Conservation (phyloP, 208 protist genomes). For the Crithidia fasciculata region DNA sequence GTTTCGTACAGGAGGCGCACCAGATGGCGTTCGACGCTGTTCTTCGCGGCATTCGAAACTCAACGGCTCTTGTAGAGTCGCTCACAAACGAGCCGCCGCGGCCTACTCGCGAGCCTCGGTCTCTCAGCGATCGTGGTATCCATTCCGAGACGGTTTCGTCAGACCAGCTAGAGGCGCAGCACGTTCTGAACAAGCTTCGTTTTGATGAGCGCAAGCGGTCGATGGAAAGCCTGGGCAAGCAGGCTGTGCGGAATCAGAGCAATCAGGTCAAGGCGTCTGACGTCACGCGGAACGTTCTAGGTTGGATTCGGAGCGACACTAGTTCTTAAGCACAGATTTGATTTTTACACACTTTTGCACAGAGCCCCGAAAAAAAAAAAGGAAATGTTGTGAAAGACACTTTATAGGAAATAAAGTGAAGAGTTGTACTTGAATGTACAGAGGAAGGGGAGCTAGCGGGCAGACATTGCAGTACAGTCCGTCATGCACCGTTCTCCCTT, state of each 20-base stretch:
- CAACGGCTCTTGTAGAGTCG: slow-evolving; percentile 43
- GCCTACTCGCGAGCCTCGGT: slow-evolving; percentile 43
- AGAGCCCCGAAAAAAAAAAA: not conserved
- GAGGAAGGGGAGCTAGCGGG: not conserved
- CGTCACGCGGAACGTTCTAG: slow-evolving; percentile 84
- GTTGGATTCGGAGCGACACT: slow-evolving; percentile 80
- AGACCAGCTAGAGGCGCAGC: slow-evolving; percentile 80
- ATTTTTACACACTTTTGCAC: not conserved
- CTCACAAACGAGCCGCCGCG: slow-evolving; percentile 56
- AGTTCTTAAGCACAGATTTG: slow-evolving; percentile 3
- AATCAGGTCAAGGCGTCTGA: slow-evolving; percentile 73
- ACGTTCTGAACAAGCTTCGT: slow-evolving; percentile 76
- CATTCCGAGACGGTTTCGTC: slow-evolving; percentile 54
- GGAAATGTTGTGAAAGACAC: not conserved
- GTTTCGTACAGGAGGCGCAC: slow-evolving; percentile 69
- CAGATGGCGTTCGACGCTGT: slow-evolving; percentile 40
- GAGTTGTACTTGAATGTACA: not conserved
- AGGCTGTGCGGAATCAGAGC: slow-evolving; percentile 56
- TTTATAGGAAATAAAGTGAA: not conserved
- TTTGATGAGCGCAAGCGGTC: slow-evolving; percentile 76
- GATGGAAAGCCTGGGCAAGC: slow-evolving; percentile 73
- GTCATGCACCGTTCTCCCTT: too few relatives aligned
- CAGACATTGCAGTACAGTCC: too few relatives aligned
- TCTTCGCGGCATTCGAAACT: slow-evolving; percentile 56
- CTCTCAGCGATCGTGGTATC: slow-evolving; percentile 74